Percentiles rank a stretch among this genome's conserved stretches.
These are phyloP conservation scores for Xylaria hypoxylon DNA, from an alignment of 2,329 filamentous ascomycete species.

Conservation along the genomic window DNA sequence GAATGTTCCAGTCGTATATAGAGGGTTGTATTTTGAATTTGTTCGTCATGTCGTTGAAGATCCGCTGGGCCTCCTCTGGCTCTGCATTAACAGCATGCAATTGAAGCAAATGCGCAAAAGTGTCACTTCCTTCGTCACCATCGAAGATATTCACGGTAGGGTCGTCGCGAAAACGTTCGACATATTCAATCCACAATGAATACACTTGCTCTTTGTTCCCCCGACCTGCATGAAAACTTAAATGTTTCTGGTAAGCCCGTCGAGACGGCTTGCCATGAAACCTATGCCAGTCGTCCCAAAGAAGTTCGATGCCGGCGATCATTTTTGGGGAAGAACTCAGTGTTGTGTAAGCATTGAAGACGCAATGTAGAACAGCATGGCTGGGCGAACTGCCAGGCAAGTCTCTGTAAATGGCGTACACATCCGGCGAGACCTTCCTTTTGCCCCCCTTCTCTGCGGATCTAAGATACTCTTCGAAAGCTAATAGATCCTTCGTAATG, in stretches of 20 bases:
- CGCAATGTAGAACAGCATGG: constrained; percentile 55
- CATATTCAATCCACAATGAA: constrained; percentile 60
- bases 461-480: constrained; percentile 60
- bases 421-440: constrained; percentile 52
- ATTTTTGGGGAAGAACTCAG: constrained; percentile 53
- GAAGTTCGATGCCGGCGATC: constrained; percentile 57
- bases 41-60: constrained; percentile 71
- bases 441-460: constrained; percentile 47
- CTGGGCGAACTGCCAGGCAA: constrained; percentile 55
- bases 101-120: constrained; percentile 72
- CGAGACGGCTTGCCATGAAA: constrained; percentile 55
- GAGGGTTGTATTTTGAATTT: constrained; percentile 69
- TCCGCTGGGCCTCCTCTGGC: constrained; percentile 65
- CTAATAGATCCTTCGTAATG: constrained; percentile 52
- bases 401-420: constrained; percentile 61
- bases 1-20: constrained; percentile 76
- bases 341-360: constrained; percentile 54
- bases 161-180: constrained; percentile 50
- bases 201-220: constrained; percentile 62
- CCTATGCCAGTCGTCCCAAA: constrained; percentile 63
- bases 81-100: constrained; percentile 79
- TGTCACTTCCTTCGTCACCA: constrained; percentile 50
- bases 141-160: constrained; percentile 50
- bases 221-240: constrained; percentile 61
- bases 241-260: constrained; percentile 61